phyloP scores from a whole-genome alignment of 768 basidiomycete genomes.

The Leucogyrophana mollusca region DNA sequence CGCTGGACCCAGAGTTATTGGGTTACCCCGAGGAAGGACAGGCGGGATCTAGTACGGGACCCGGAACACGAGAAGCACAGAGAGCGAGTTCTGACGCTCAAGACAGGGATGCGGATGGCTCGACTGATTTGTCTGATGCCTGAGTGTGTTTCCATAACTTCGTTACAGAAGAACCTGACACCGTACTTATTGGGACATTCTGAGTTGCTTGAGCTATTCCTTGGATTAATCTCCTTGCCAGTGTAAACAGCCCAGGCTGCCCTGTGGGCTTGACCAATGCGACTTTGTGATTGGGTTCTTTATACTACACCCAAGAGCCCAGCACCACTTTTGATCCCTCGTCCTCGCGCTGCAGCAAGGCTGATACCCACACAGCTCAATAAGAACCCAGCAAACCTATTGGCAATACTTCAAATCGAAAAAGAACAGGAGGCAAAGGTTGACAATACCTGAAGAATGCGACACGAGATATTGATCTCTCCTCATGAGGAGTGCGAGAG shows the following conservation, averaged over 20 bases:
- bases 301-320: slow-evolving; percentile 67
- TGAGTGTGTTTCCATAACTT: no score
- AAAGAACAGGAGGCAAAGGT: slow-evolving; percentile 1
- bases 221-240: no score
- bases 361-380: slow-evolving; percentile 82
- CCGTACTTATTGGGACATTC: no score
- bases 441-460: slow-evolving; percentile 77
- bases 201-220: no score
- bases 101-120: slow-evolving; percentile 15
- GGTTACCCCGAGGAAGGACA: slow-evolving; percentile 11
- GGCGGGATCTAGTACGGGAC: slow-evolving; percentile 33
- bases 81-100: slow-evolving; percentile 9
- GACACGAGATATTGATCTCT: slow-evolving; percentile 78
- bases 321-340: slow-evolving; percentile 65
- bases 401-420: background rate
- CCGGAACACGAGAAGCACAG: slow-evolving; percentile 22
- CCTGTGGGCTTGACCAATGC: no score
- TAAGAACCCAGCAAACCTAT: slow-evolving; percentile 81
- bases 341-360: slow-evolving; percentile 66
- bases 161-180: no score
- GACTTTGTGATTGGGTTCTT: no score
- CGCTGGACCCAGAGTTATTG: slow-evolving; percentile 17
- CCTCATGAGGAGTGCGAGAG: slow-evolving; percentile 77
- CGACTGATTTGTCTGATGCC: slow-evolving; percentile 17
- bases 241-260: no score